Conservation (phyloP, 2,329 filamentous ascomycete species). For the Alternaria arbusti region DNA sequence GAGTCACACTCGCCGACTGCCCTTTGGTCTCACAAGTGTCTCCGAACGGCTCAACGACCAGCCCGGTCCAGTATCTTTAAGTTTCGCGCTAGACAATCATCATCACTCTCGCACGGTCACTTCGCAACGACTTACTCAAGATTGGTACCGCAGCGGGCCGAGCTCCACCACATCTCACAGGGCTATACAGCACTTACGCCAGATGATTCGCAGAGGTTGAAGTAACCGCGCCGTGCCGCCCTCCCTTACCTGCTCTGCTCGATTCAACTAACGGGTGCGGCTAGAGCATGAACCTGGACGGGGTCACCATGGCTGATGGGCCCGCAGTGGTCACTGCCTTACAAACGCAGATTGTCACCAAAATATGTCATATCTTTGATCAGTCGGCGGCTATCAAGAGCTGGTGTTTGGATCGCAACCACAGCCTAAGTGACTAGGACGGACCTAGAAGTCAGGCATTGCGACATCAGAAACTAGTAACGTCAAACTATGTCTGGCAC, state of each 20-base stretch:
- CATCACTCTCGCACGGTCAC: constrained; percentile 10
- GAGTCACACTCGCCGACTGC: neutral
- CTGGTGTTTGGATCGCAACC: constrained; percentile 9
- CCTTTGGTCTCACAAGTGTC: constrained; percentile 5
- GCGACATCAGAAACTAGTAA: neutral
- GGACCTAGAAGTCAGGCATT: neutral
- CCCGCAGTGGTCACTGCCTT: constrained; percentile 1
- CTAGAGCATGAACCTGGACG: constrained; percentile 5
- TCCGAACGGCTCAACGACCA: constrained; percentile 8
- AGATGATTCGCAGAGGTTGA: constrained; percentile 34
- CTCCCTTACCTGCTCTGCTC: constrained; percentile 19
- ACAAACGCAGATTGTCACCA: constrained; percentile 8
- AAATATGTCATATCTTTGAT: constrained; percentile 10
- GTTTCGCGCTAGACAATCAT: constrained; percentile 7
- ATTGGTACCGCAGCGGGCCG: constrained; percentile 27
- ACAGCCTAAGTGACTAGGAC: neutral
- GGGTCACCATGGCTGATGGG: constrained; percentile 1
- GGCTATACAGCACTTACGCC: constrained; percentile 9
- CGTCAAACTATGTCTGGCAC: neutral
- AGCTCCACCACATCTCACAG: constrained; percentile 29
- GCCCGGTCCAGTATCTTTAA: neutral
- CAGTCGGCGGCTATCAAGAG: constrained; percentile 20
- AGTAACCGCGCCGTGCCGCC: constrained; percentile 40
- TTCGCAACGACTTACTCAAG: constrained; percentile 15
- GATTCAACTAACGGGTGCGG: constrained; percentile 4